Evolutionary conservation across 2,329 filamentous ascomycete genomes (phyloP).

Genomic region (Xylariaceae sp.): DNA sequence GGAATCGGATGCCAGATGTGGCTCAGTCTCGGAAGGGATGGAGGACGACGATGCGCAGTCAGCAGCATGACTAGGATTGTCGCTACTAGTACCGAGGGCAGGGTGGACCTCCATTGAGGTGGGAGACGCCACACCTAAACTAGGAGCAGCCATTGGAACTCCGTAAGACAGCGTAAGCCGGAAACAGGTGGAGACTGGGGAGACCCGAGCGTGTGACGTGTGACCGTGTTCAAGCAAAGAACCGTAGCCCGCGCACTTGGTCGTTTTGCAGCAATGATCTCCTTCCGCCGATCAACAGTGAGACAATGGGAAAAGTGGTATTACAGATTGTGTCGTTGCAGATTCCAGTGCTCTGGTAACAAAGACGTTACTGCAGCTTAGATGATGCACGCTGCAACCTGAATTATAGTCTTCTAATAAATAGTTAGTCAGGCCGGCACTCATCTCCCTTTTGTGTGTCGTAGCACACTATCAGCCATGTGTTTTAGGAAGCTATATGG

Average conservation of each 20-base stretch:
- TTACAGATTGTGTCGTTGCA: neutral
- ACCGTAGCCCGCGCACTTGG: too few relatives aligned
- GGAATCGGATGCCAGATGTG: slow-evolving; percentile 1
- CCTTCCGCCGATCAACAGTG: neutral
- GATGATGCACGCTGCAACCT: slow-evolving; percentile 9
- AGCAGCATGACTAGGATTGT: slow-evolving; percentile 35
- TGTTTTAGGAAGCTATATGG: too few relatives aligned
- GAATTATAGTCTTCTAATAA: slow-evolving; percentile 8
- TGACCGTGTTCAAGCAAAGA: too few relatives aligned
- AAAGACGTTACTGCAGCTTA: slow-evolving; percentile 23
- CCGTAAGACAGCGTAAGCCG: slow-evolving; percentile 5
- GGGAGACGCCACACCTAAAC: slow-evolving; percentile 33
- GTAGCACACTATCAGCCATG: neutral
- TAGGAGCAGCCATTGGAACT: slow-evolving; percentile 21
- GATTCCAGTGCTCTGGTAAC: slow-evolving; percentile 20
- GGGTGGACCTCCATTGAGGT: slow-evolving; percentile 34
- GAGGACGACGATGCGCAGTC: slow-evolving; percentile 25
- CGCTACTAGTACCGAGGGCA: slow-evolving; percentile 28
- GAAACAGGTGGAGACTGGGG: neutral
- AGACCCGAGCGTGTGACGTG: neutral
- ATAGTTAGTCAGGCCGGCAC: slow-evolving; percentile 14
- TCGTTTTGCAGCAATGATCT: neutral
- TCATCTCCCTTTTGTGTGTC: neutral
- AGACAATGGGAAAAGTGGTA: neutral
- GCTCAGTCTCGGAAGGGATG: slow-evolving; percentile 19